Evolutionary conservation across 345 rosid genomes (phyloP), one percentile per base, ranked within the genome.

Genomic region (Theobroma cacao): DNA sequence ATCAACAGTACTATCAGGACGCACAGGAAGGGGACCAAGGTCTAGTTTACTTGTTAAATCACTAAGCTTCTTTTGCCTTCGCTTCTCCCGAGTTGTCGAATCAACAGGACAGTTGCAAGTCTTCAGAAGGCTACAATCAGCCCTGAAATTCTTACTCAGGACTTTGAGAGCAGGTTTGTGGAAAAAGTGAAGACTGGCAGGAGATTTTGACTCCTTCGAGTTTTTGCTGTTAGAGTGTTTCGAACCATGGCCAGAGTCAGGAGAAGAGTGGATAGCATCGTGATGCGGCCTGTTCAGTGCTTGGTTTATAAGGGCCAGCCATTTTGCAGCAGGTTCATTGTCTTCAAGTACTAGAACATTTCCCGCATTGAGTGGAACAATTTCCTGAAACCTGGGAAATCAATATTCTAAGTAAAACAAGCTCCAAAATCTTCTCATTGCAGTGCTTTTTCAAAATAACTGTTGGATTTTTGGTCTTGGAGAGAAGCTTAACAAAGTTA

Each of bases 361-460:
- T 61, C 99, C 99, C n/a, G 99, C 98, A 81, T 88, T 96, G 22
- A 96, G 81, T 10, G 98, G 98, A 63, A 96, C 98, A 61, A 96
- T 88, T 89, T 96, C 99, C 89, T 96, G 99, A 84, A 96, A 96
- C 87, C 98, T 94, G 87, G 72, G 72, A 45, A 55, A 34, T 5
- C 2, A 53, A 18, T 14, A 45, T 58, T 22, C 47, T 43, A 53
- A 53, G 65, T 50, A 62, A 56, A 76, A 71, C 24, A 3, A 53
- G 58, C 3, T 70, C 12, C 76, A 50, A 66, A 31, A 31, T 50
- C 22, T 58, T 74, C 20, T 36, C 60, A 7, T 17, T 53, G 58
- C 24, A 53, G 58, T 41, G 45, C 45, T 41, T 22, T 56, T 22
- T 22, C 61, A 20, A 12, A 12, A 41, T 41, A n/a, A n/a, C n/a